A percentile compares a stretch with the other conserved stretches of the same genome.
phyloP scores from a whole-genome alignment of 1,284 basidiomycete species.

The Coniferiporia weirii region DNA sequence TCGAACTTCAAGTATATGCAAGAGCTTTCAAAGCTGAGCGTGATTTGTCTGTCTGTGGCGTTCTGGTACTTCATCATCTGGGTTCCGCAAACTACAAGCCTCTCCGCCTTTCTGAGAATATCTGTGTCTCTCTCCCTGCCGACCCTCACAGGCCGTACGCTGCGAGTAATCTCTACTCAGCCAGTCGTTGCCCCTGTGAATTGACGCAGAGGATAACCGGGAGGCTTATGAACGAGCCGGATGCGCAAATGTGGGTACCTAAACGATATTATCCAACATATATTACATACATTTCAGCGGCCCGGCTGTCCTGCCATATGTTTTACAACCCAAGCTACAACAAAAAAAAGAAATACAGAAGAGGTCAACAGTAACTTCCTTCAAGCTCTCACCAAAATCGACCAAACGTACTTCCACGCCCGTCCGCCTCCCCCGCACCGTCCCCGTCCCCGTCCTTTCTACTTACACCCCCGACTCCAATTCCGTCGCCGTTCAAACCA shows the following conservation, averaged over 20 bases:
- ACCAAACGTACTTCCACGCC: slow-evolving; percentile 56
- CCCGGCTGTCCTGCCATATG: too few species aligned
- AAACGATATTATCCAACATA: neutral
- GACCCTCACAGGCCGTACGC: neutral
- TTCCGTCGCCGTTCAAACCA: slow-evolving; percentile 27
- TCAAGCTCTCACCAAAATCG: slow-evolving; percentile 49
- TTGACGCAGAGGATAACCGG: neutral
- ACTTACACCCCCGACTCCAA: neutral
- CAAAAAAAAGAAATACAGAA: neutral
- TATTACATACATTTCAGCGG: neutral
- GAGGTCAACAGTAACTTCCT: neutral
- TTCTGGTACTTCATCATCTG: neutral
- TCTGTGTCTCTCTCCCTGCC: neutral
- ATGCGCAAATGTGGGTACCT: neutral
- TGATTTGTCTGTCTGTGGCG: too few species aligned
- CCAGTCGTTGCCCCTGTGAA: neutral
- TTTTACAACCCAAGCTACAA: neutral
- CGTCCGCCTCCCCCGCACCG: slow-evolving; percentile 25
- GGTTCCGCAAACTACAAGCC: neutral
- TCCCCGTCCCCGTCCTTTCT: neutral
- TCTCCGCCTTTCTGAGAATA: neutral
- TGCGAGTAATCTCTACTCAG: neutral
- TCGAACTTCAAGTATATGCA: too few species aligned
- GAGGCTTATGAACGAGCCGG: neutral
- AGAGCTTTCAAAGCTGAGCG: too few species aligned